phyloP scores from a whole-genome alignment of 257 asterid species.

The Fraxinus anomala region DNA sequence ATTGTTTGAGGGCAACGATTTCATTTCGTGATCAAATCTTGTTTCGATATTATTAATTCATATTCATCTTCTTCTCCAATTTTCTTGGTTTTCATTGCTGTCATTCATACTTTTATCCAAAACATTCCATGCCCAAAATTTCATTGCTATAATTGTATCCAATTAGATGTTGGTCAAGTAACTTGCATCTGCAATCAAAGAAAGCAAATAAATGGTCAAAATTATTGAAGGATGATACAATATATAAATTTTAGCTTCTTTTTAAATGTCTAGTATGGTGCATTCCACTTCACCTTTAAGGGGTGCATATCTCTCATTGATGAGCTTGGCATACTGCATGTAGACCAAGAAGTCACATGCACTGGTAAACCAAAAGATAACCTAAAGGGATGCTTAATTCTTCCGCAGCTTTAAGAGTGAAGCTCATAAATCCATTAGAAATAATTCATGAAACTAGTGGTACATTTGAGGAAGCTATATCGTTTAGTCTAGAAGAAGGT shows the following conservation, averaged over 20 bases:
- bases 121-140: too few species aligned
- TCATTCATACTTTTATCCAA: too few species aligned
- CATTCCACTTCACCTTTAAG: conserved; percentile 36
- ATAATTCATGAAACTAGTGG: conserved; percentile 62
- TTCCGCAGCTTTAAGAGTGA: conserved; percentile 49
- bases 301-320: conserved; percentile 42
- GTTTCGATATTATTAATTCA: too few species aligned
- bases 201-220: neutral
- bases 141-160: too few species aligned
- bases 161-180: too few species aligned
- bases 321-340: conserved; percentile 25
- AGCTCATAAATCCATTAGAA: conserved; percentile 53
- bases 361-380: conserved; percentile 48
- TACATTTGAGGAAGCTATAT: neutral
- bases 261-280: neutral
- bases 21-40: too few species aligned
- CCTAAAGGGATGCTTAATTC: conserved; percentile 52
- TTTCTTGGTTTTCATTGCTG: too few species aligned
- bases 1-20: too few species aligned
- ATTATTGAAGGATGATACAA: neutral
- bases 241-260: neutral
- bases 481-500: conserved; percentile 39
- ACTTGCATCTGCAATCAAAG: conserved; percentile 34
- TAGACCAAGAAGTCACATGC: conserved; percentile 44
- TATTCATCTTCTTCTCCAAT: too few species aligned